Evolutionary conservation across 2,329 filamentous ascomycete genomes (phyloP).

Genomic region (Colletotrichum coccodes): DNA sequence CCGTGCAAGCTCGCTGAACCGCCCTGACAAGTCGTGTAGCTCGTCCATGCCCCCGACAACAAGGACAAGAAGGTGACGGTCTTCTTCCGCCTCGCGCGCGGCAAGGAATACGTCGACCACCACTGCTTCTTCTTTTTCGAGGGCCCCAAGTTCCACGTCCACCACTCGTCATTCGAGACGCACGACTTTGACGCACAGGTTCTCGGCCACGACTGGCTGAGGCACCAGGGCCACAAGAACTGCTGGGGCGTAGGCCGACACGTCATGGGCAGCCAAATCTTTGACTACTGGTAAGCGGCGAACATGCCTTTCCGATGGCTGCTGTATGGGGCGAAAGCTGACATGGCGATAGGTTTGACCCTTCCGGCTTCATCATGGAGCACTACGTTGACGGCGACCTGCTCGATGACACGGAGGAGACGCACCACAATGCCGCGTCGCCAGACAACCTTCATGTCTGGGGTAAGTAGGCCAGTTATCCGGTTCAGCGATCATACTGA

Average conservation of each 20-base stretch:
- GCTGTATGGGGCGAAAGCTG: not conserved
- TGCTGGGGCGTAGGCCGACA: constrained; percentile 80
- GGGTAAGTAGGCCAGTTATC: constrained; percentile 43
- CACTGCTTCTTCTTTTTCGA: constrained; percentile 63
- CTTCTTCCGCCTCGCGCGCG: constrained; percentile 58
- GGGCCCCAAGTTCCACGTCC: constrained; percentile 63
- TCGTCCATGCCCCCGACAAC: constrained; percentile 33
- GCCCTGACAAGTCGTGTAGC: constrained; percentile 11
- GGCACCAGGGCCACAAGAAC: constrained; percentile 68
- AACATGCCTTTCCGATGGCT: not conserved
- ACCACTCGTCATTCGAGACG: constrained; percentile 77
- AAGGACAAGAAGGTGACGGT: constrained; percentile 50
- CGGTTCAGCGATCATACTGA: not conserved
- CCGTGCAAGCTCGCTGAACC: too few species aligned
- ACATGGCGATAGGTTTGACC: constrained; percentile 62
- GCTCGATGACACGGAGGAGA: constrained; percentile 63
- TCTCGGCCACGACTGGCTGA: constrained; percentile 76
- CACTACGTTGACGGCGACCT: constrained; percentile 79
- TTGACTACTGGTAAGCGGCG: constrained; percentile 48
- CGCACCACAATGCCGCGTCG: constrained; percentile 50
- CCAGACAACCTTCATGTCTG: constrained; percentile 57
- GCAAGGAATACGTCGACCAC: constrained; percentile 58
- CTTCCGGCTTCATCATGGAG: constrained; percentile 71
- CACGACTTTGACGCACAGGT: constrained; percentile 78
- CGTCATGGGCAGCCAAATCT: constrained; percentile 76